Percentiles rank a stretch among this genome's conserved stretches.
These are phyloP conservation scores for Leishmania gerbilli DNA, from an alignment of 208 protist species.

Conservation along the genomic window DNA sequence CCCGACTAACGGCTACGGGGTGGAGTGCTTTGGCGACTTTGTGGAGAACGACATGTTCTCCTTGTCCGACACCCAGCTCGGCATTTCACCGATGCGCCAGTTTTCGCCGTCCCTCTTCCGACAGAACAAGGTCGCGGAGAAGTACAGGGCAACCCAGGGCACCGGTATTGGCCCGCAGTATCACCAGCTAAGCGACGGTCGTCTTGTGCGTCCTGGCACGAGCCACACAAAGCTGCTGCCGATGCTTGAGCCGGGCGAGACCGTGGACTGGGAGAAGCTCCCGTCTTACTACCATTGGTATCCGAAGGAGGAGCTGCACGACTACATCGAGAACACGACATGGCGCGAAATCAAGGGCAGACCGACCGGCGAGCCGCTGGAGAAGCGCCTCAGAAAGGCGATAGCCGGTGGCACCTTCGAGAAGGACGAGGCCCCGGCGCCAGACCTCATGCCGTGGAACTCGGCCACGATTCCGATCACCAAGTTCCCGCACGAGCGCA, in stretches of 20 bases:
- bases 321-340: slow-evolving; percentile 90
- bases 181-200: slow-evolving; percentile 81
- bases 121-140: slow-evolving; percentile 82
- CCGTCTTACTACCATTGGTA: slow-evolving; percentile 92
- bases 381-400: slow-evolving; percentile 52
- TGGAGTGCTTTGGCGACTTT: slow-evolving; percentile 91
- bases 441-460: slow-evolving; percentile 81
- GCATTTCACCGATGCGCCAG: slow-evolving; percentile 76
- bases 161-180: slow-evolving; percentile 86
- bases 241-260: slow-evolving; percentile 84
- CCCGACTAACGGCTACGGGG: slow-evolving; percentile 86
- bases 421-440: slow-evolving; percentile 56
- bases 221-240: slow-evolving; percentile 84
- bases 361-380: slow-evolving; percentile 55
- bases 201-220: slow-evolving; percentile 82
- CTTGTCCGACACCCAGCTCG: slow-evolving; percentile 81
- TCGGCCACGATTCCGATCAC: slow-evolving; percentile 85
- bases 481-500: slow-evolving; percentile 84
- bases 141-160: slow-evolving; percentile 87
- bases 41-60: slow-evolving; percentile 91
- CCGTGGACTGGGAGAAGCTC: slow-evolving; percentile 84
- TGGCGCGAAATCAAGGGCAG: slow-evolving; percentile 77
- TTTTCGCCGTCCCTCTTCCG: slow-evolving; percentile 76
- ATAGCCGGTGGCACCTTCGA: slow-evolving; percentile 13
- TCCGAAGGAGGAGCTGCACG: slow-evolving; percentile 83